These are phyloP conservation scores for Plectosphaerella sp. DNA, from an alignment of 2,329 filamentous ascomycete genomes.

Conservation along the genomic window DNA sequence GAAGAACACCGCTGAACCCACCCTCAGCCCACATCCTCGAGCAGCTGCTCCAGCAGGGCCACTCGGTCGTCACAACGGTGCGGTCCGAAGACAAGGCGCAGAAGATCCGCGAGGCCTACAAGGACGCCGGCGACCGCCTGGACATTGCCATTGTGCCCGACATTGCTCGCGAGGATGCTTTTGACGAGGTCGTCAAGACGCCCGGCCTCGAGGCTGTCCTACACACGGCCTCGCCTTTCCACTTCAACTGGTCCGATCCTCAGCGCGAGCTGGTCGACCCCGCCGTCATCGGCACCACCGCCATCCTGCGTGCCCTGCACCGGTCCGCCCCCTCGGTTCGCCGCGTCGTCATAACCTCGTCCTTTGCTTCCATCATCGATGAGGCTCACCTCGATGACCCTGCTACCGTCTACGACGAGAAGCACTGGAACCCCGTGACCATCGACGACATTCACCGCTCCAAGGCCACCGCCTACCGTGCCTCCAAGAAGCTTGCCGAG, in stretches of 20 bases:
- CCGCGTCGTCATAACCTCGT: slow-evolving; percentile 61
- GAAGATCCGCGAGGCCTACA: slow-evolving; percentile 45
- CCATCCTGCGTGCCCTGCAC: slow-evolving; percentile 68
- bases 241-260: slow-evolving; percentile 48
- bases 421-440: slow-evolving; percentile 50
- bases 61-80: slow-evolving; percentile 52
- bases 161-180: slow-evolving; percentile 69
- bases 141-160: slow-evolving; percentile 65
- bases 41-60: slow-evolving; percentile 44
- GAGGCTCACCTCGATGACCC: slow-evolving; percentile 31
- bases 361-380: slow-evolving; percentile 48
- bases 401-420: slow-evolving; percentile 36
- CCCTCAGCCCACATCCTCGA: slow-evolving; percentile 47
- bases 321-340: slow-evolving; percentile 55
- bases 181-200: slow-evolving; percentile 56
- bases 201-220: slow-evolving; percentile 51
- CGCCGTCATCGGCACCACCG: slow-evolving; percentile 57
- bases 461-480: slow-evolving; percentile 44
- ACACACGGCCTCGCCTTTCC: slow-evolving; percentile 58
- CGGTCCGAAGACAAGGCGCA: slow-evolving; percentile 49
- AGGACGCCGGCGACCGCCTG: slow-evolving; percentile 38
- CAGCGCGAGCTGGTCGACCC: slow-evolving; percentile 53
- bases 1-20: not conserved
- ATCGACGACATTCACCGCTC: slow-evolving; percentile 35
- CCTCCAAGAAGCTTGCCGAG: slow-evolving; percentile 52